phyloP scores from a whole-genome alignment of 352 stramenopile species.

The Pilasporangium apinafurcum region DNA sequence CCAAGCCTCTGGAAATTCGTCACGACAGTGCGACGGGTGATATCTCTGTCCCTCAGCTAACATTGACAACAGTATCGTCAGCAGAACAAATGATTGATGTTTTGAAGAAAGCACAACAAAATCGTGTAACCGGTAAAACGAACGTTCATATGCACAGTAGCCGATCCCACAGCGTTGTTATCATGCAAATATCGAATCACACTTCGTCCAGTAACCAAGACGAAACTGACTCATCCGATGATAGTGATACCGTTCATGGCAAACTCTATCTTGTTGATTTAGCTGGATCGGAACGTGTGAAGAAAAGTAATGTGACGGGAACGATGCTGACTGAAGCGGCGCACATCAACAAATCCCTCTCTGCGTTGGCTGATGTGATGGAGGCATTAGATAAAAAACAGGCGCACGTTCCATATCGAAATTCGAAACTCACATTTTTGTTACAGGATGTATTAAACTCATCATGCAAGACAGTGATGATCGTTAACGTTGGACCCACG shows the following conservation, averaged over 20 bases:
- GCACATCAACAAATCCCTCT: conserved; percentile 89
- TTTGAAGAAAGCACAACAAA: conserved; percentile 54
- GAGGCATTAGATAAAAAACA: conserved; percentile 89
- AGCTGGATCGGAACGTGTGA: conserved; percentile 89
- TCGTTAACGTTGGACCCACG: conserved; percentile 87
- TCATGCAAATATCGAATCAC: conserved; percentile 83
- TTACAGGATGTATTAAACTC: conserved; percentile 91
- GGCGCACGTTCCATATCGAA: conserved; percentile 93
- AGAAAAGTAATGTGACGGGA: conserved; percentile 85
- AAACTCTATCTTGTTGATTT: conserved; percentile 92
- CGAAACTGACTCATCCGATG: conserved; percentile 12
- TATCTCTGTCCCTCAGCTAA: conserved; percentile 68
- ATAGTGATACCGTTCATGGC: conserved; percentile 61
- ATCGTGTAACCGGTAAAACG: conserved; percentile 81
- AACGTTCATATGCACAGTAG: conserved; percentile 88
- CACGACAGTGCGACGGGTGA: conserved; percentile 61
- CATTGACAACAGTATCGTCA: conserved; percentile 58
- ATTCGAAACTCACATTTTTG: conserved; percentile 98
- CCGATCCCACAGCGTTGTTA: conserved; percentile 91
- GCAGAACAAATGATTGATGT: conserved; percentile 67
- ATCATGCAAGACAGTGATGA: conserved; percentile 92
- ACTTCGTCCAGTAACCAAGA: conserved; percentile 19
- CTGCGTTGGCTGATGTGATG: conserved; percentile 91
- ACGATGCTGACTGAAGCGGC: conserved; percentile 72
- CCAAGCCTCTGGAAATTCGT: conserved; percentile 65